Percentiles rank a stretch among this genome's conserved stretches.
Evolutionary conservation across 148 eudicot genomes (phyloP).

Genomic region (Nepenthes gracilis): DNA sequence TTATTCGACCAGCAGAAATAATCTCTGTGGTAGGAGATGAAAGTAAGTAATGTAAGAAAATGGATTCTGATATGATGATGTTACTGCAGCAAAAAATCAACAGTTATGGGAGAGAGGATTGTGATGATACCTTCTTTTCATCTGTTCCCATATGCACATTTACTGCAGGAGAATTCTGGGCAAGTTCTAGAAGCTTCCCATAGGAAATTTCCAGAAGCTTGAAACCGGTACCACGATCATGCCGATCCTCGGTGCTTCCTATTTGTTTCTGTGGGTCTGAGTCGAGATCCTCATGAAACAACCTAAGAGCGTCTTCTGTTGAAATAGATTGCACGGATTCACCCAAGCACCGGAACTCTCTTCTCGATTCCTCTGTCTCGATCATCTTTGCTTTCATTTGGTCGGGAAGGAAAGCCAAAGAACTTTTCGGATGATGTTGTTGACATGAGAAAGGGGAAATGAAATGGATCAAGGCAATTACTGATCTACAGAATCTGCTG

Average conservation of each 20-base stretch:
- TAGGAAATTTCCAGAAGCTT: slow-evolving; percentile 26
- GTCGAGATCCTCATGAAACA: slow-evolving; percentile 34
- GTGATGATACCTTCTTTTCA: not conserved
- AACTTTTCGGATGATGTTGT: slow-evolving; percentile 21
- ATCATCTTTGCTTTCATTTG: slow-evolving; percentile 40
- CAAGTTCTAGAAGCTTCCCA: slow-evolving; percentile 36
- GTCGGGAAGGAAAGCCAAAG: slow-evolving; percentile 47
- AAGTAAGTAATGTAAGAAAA: no score
- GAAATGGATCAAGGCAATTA: not conserved
- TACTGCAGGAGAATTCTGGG: slow-evolving; percentile 22
- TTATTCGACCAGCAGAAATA: no score
- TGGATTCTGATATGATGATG: no score
- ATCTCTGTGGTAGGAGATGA: no score
- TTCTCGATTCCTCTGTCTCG: slow-evolving; percentile 36
- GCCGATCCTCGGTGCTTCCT: slow-evolving; percentile 8
- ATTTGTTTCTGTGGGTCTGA: slow-evolving; percentile 12
- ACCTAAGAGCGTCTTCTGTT: slow-evolving; percentile 52
- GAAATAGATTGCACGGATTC: slow-evolving; percentile 44
- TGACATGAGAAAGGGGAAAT: not conserved
- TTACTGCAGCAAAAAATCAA: no score
- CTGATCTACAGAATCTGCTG: not conserved
- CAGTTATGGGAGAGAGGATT: not conserved
- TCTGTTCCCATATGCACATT: slow-evolving; percentile 20
- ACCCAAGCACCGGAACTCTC: slow-evolving; percentile 34
- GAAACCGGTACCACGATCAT: slow-evolving; percentile 13